Evolutionary conservation across 129 eudicot species (phyloP).

Genomic region (Heracleum sosnowskyi): DNA sequence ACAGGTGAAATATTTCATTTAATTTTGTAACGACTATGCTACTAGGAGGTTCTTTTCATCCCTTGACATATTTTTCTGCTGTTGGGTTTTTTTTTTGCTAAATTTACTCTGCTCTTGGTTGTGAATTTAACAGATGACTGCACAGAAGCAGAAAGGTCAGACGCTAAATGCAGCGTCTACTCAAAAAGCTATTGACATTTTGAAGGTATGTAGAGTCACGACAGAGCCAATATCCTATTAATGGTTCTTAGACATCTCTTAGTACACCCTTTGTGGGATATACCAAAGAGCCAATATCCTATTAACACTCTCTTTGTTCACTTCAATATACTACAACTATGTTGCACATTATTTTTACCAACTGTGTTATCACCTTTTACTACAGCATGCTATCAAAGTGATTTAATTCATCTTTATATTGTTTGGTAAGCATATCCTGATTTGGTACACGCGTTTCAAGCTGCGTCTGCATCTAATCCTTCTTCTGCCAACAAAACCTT

Average conservation of each 20-base stretch:
- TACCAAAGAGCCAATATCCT: too few relatives aligned
- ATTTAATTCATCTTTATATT: not conserved
- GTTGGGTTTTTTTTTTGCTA: too few relatives aligned
- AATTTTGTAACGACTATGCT: not conserved
- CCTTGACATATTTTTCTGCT: not conserved
- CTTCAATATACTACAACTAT: not conserved
- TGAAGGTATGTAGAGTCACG: constrained; percentile 42
- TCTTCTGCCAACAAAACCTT: constrained; percentile 21
- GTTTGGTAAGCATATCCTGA: constrained; percentile 64
- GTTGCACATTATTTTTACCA: not conserved
- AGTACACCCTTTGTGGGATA: not conserved
- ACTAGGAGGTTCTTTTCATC: not conserved
- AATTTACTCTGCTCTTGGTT: too few relatives aligned
- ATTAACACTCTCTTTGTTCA: not conserved
- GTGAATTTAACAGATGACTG: constrained; percentile 71
- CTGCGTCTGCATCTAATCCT: constrained; percentile 42
- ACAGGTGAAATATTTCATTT: constrained; percentile 37
- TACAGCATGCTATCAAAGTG: not conserved
- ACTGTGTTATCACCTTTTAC: not conserved
- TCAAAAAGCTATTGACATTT: constrained; percentile 73
- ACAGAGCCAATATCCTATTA: not conserved
- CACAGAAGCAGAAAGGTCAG: constrained; percentile 93
- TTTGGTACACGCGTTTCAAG: constrained; percentile 70
- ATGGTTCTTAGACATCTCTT: not conserved
- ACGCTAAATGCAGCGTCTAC: constrained; percentile 67